Percentiles rank a stretch among this genome's conserved stretches.
phyloP scores from a whole-genome alignment of 106 monocot genomes.

The Chionographis japonica region DNA sequence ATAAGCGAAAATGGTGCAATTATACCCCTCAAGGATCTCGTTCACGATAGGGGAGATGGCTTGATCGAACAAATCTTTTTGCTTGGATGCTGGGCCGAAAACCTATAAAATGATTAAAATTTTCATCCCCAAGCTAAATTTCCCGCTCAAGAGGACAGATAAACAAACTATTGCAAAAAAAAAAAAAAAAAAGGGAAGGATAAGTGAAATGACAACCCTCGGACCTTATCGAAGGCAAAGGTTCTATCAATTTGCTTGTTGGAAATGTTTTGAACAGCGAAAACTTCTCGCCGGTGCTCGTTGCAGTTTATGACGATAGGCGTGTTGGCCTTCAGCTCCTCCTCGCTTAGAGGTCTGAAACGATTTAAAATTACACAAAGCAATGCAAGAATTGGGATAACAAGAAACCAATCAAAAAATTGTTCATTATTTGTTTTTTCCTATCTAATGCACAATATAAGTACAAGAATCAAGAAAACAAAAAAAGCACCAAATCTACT shows the following conservation, averaged over 20 bases:
- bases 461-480: too few species aligned
- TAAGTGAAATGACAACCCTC: neutral
- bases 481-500: too few species aligned
- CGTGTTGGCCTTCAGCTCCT: conserved; percentile 20
- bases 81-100: conserved; percentile 54
- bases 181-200: neutral
- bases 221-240: conserved; percentile 44
- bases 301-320: conserved; percentile 38
- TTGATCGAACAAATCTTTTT: conserved; percentile 59
- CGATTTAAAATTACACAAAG: neutral
- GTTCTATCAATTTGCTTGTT: conserved; percentile 61
- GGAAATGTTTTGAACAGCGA: conserved; percentile 32
- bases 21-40: conserved; percentile 66
- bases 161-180: neutral
- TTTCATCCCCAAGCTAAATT: conserved; percentile 1
- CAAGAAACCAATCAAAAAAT: neutral
- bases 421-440: too few species aligned
- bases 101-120: conserved; percentile 29
- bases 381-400: neutral
- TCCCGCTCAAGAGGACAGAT: neutral
- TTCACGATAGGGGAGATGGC: conserved; percentile 44
- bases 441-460: too few species aligned
- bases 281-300: conserved; percentile 40
- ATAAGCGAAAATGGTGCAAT: conserved; percentile 72
- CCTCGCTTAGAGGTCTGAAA: conserved; percentile 45